These are phyloP conservation scores for Lyophyllum decastes DNA, from an alignment of 768 basidiomycete species.

Conservation along the genomic window DNA sequence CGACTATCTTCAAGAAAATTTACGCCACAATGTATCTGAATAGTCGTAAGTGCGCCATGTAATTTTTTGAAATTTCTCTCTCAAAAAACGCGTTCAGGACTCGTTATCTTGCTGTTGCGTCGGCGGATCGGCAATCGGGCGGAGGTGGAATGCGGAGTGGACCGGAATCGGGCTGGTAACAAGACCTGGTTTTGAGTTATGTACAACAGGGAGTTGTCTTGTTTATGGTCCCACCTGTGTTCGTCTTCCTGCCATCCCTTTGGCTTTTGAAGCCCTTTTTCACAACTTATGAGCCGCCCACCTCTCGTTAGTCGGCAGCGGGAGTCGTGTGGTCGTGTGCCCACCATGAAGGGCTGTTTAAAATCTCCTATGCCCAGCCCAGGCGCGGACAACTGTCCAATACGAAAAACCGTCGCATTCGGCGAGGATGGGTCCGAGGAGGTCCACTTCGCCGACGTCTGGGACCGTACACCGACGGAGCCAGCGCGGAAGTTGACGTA, in stretches of 20 bases:
- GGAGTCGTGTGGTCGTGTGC: constrained; percentile 18
- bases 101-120: not conserved
- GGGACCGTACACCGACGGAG: constrained; percentile 76
- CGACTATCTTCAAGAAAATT: not conserved
- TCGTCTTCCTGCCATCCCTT: not conserved
- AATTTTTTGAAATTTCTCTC: not conserved
- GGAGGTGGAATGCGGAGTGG: constrained; percentile 6
- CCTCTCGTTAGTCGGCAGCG: not conserved
- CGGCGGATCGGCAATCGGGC: constrained; percentile 3
- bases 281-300: not conserved
- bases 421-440: constrained; percentile 54
- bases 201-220: constrained; percentile 2
- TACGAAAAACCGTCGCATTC: constrained; percentile 65
- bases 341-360: constrained; percentile 39
- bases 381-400: constrained; percentile 13
- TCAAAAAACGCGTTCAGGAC: not conserved
- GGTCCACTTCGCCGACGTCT: constrained; percentile 70
- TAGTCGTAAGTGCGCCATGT: not conserved
- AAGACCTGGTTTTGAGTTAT: constrained; percentile 6
- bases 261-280: not conserved
- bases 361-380: constrained; percentile 30
- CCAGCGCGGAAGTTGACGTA: constrained; percentile 64
- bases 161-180: constrained; percentile 3
- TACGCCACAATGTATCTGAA: not conserved
- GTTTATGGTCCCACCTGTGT: constrained; percentile 6